Conservation (phyloP, 2,329 filamentous ascomycete genomes). For the Paecilomyces dactylethromorphus region DNA sequence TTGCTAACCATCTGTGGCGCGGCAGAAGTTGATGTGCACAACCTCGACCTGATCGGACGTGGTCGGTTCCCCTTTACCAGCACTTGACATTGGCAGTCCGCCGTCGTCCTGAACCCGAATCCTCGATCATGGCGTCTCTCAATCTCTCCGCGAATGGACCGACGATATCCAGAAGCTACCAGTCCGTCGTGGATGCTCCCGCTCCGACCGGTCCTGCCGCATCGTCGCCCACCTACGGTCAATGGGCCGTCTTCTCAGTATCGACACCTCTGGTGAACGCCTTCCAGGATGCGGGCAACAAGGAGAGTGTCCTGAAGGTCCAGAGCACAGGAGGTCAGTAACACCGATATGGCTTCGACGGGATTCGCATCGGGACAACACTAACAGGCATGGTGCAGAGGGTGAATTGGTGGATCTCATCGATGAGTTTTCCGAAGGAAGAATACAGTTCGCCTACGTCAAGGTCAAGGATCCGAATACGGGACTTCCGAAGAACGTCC, state of each 20-base stretch:
- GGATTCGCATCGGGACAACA: slow-evolving; percentile 2
- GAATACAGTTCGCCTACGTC: slow-evolving; percentile 93
- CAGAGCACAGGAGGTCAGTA: slow-evolving; percentile 78
- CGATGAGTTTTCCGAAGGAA: slow-evolving; percentile 94
- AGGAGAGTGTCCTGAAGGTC: slow-evolving; percentile 94
- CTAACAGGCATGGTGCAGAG: slow-evolving; percentile 49
- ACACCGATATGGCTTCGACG: neutral
- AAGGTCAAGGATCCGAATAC: slow-evolving; percentile 96
- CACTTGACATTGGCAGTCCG: neutral
- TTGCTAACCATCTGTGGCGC: neutral
- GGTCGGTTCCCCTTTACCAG: neutral
- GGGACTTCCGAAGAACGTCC: slow-evolving; percentile 77
- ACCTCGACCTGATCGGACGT: neutral
- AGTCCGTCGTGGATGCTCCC: slow-evolving; percentile 58
- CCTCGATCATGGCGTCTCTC: slow-evolving; percentile 63
- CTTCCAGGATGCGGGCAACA: slow-evolving; percentile 77
- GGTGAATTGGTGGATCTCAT: slow-evolving; percentile 84
- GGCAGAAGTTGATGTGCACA: neutral
- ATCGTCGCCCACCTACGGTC: slow-evolving; percentile 72
- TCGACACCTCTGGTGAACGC: slow-evolving; percentile 87
- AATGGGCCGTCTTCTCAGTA: slow-evolving; percentile 93
- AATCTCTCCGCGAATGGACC: slow-evolving; percentile 74
- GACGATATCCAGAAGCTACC: slow-evolving; percentile 71
- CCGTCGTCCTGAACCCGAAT: neutral
- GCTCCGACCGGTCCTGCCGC: slow-evolving; percentile 50